These are phyloP conservation scores for Tylopilus felleus DNA, from an alignment of 768 basidiomycete species.

Conservation along the genomic window DNA sequence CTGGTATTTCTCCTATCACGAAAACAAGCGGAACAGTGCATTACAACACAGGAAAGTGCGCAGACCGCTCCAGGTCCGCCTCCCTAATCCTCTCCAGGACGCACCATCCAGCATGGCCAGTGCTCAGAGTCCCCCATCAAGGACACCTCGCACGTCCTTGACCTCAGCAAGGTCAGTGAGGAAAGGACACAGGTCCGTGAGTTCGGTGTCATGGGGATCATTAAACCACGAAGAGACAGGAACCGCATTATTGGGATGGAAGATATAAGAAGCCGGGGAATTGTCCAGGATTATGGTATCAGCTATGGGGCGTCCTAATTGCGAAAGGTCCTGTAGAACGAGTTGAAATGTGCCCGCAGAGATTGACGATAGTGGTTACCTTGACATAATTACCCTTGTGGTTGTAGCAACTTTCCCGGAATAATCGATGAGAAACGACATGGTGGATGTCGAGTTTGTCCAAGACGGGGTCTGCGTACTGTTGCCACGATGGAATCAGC, in stretches of 20 bases:
- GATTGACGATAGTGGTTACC: slow-evolving; percentile 44
- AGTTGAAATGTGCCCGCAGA: background rate
- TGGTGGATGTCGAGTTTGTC: slow-evolving; percentile 94
- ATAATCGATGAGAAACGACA: slow-evolving; percentile 90
- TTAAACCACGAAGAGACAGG: slow-evolving; percentile 99
- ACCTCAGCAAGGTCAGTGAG: slow-evolving; percentile 81
- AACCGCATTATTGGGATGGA: slow-evolving; percentile 98
- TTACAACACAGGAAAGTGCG: slow-evolving; percentile 28
- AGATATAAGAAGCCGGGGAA: slow-evolving; percentile 98
- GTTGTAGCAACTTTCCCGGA: slow-evolving; percentile 98
- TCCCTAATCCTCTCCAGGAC: slow-evolving; percentile 17
- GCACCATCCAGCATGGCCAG: slow-evolving; percentile 18
- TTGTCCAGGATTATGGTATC: slow-evolving; percentile 99
- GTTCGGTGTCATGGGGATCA: slow-evolving; percentile 95
- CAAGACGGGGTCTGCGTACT: slow-evolving; percentile 98
- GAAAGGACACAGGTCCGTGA: slow-evolving; percentile 95
- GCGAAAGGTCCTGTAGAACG: slow-evolving; percentile 84
- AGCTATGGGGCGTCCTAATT: slow-evolving; percentile 88
- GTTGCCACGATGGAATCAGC: slow-evolving; percentile 11
- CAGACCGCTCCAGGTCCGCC: slow-evolving; percentile 14
- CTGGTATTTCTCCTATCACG: slow-evolving; percentile 31
- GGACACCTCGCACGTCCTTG: slow-evolving; percentile 86
- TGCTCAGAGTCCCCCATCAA: slow-evolving; percentile 76
- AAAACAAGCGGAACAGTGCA: slow-evolving; percentile 27
- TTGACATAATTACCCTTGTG: slow-evolving; percentile 99